These are phyloP conservation scores for Penicillium psychrosexuale DNA, from an alignment of 2,329 filamentous ascomycete species.

Conservation along the genomic window DNA sequence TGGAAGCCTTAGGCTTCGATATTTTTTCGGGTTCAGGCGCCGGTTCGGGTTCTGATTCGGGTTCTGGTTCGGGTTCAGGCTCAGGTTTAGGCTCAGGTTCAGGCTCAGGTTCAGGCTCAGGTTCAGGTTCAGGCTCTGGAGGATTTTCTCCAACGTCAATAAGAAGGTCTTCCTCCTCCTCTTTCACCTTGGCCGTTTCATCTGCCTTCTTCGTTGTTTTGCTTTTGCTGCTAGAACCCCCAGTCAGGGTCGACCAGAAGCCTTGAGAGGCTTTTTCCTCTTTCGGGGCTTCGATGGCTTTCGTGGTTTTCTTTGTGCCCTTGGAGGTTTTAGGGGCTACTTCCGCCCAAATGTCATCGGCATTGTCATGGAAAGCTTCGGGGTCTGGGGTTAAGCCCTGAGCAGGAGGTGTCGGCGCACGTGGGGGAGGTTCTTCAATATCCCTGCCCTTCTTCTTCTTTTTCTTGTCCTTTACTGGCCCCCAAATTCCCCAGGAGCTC, in stretches of 20 bases:
- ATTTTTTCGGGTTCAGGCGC: slow-evolving; percentile 37
- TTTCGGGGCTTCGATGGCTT: slow-evolving; percentile 20
- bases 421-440: slow-evolving; percentile 45
- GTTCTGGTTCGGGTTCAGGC: slow-evolving; percentile 35
- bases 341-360: slow-evolving; percentile 40
- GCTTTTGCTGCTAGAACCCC: slow-evolving; percentile 39
- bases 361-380: slow-evolving; percentile 29
- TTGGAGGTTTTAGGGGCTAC: slow-evolving; percentile 39
- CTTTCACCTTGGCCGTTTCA: no score
- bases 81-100: slow-evolving; percentile 33
- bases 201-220: slow-evolving; percentile 45
- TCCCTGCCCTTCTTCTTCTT: slow-evolving; percentile 48
- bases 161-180: slow-evolving; percentile 28
- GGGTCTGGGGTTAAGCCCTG: slow-evolving; percentile 44
- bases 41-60: slow-evolving; percentile 28
- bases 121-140: slow-evolving; percentile 27
- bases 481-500: slow-evolving; percentile 37
- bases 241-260: slow-evolving; percentile 47
- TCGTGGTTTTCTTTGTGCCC: slow-evolving; percentile 30
- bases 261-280: slow-evolving; percentile 42
- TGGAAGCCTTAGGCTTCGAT: slow-evolving; percentile 43
- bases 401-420: slow-evolving; percentile 48
- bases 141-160: slow-evolving; percentile 35
- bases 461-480: slow-evolving; percentile 47
- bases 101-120: slow-evolving; percentile 36